phyloP scores from a whole-genome alignment of 805 yeast species.

The Ogataea chonburiensis region DNA sequence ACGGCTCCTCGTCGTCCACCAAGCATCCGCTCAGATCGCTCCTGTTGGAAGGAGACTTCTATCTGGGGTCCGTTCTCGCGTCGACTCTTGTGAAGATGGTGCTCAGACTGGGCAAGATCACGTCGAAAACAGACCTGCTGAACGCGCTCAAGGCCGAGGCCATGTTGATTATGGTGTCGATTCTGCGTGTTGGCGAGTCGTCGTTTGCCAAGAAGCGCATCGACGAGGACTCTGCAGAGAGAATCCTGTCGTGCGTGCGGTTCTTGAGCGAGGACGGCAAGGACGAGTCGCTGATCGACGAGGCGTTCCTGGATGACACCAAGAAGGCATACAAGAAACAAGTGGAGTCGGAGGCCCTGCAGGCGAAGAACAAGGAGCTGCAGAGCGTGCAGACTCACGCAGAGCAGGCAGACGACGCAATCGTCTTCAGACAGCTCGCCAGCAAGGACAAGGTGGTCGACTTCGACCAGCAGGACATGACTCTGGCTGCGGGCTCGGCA shows the following conservation, averaged over 20 bases:
- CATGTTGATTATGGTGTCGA: slow-evolving; percentile 85
- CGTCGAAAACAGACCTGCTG: slow-evolving; percentile 49
- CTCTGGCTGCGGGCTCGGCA: slow-evolving; percentile 51
- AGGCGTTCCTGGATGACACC: slow-evolving; percentile 86
- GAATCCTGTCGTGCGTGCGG: slow-evolving; percentile 84
- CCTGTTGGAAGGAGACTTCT: slow-evolving; percentile 84
- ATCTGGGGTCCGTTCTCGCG: slow-evolving; percentile 83
- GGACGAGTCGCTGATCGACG: slow-evolving; percentile 43
- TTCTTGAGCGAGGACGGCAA: slow-evolving; percentile 67
- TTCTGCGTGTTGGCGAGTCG: slow-evolving; percentile 83
- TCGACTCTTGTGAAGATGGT: slow-evolving; percentile 87
- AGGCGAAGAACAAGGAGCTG: slow-evolving; percentile 55
- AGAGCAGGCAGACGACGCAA: slow-evolving; percentile 74
- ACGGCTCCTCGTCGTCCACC: slow-evolving; percentile 25
- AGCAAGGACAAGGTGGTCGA: slow-evolving; percentile 42
- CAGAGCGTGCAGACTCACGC: slow-evolving; percentile 60
- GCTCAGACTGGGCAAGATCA: slow-evolving; percentile 63
- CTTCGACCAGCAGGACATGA: slow-evolving; percentile 56
- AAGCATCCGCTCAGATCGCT: slow-evolving; percentile 79
- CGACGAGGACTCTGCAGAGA: slow-evolving; percentile 96
- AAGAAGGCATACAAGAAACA: slow-evolving; percentile 78
- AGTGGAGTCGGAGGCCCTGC: slow-evolving; percentile 56
- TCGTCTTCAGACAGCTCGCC: slow-evolving; percentile 76
- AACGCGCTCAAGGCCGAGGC: slow-evolving; percentile 96
- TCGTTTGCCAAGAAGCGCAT: slow-evolving; percentile 66